A percentile compares a stretch with the other conserved stretches of the same genome.
These are phyloP conservation scores for Ulmus americana DNA, from an alignment of 331 rosid species.

Conservation along the genomic window DNA sequence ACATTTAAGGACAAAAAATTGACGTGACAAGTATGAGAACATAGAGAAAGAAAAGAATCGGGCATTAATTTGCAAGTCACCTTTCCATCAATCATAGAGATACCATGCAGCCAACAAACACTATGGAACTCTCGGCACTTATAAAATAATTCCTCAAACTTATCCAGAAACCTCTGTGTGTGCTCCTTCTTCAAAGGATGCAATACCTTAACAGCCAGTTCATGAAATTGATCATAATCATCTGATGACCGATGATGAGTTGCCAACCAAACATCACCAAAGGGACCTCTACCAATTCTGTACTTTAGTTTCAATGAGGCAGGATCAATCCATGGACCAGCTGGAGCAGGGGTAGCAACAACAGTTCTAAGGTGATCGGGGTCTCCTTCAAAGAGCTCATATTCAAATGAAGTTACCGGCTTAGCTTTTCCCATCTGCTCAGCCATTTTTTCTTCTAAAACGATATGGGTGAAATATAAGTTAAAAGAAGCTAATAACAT, in stretches of 20 bases:
- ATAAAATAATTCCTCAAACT: constrained; percentile 26
- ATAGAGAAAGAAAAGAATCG: background rate
- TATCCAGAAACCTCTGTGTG: constrained; percentile 24
- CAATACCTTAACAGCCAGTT: constrained; percentile 40
- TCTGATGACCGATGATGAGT: constrained; percentile 37
- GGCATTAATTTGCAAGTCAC: constrained; percentile 12
- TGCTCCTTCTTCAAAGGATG: constrained; percentile 35
- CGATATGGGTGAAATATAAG: background rate
- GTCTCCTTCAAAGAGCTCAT: constrained; percentile 39
- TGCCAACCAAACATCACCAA: constrained; percentile 43
- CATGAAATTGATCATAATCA: constrained; percentile 42
- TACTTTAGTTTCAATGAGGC: constrained; percentile 37
- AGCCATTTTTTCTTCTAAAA: constrained; percentile 22
- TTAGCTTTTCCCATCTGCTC: constrained; percentile 25
- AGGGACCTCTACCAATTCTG: constrained; percentile 41
- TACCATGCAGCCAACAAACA: constrained; percentile 42
- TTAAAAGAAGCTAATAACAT: background rate
- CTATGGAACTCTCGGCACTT: constrained; percentile 19
- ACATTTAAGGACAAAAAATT: background rate
- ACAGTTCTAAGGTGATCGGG: constrained; percentile 40
- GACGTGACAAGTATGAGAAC: background rate
- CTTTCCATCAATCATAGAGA: constrained; percentile 31
- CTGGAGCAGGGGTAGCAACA: constrained; percentile 25
- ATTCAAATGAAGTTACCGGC: constrained; percentile 29
- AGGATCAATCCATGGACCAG: constrained; percentile 36